These are phyloP conservation scores for Leccinum cinnamomeum DNA, from an alignment of 1,284 basidiomycete genomes.

Conservation along the genomic window DNA sequence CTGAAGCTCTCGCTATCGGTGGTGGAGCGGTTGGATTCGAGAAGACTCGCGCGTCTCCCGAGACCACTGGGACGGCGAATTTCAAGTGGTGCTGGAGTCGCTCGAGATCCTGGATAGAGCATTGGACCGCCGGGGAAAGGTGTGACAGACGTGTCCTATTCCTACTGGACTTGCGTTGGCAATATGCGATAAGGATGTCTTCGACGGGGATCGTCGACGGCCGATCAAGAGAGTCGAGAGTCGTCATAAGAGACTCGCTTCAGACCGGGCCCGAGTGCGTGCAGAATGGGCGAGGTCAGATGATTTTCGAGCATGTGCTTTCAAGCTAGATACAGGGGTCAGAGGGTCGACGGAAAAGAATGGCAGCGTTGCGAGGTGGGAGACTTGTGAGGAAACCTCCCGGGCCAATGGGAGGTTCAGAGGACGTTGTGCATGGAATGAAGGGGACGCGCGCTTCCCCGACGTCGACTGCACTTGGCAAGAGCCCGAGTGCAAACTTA, in stretches of 20 bases:
- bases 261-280: slow-evolving; percentile 29
- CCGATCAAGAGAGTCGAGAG: slow-evolving; percentile 29
- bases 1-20: slow-evolving; percentile 14
- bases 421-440: slow-evolving; percentile 17
- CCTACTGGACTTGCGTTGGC: slow-evolving; percentile 9
- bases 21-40: slow-evolving; percentile 21
- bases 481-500: slow-evolving; percentile 6
- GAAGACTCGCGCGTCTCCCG: slow-evolving; percentile 31
- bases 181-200: slow-evolving; percentile 11
- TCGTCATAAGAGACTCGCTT: slow-evolving; percentile 29
- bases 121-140: slow-evolving; percentile 11
- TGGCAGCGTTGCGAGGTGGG: slow-evolving; percentile 19
- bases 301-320: slow-evolving; percentile 1
- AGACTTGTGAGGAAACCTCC: neutral
- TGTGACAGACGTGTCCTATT: slow-evolving; percentile 19
- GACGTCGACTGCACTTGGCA: neutral
- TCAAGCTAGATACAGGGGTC: slow-evolving; percentile 1
- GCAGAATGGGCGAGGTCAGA: slow-evolving; percentile 11
- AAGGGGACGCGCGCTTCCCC: neutral
- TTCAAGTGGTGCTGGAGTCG: slow-evolving; percentile 22
- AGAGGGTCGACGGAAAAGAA: slow-evolving; percentile 33
- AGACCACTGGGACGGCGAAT: slow-evolving; percentile 35
- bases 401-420: neutral
- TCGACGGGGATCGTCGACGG: slow-evolving; percentile 26
- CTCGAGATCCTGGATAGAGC: slow-evolving; percentile 27